Conservation (phyloP, 768 basidiomycete species). For the Mycena metata region DNA sequence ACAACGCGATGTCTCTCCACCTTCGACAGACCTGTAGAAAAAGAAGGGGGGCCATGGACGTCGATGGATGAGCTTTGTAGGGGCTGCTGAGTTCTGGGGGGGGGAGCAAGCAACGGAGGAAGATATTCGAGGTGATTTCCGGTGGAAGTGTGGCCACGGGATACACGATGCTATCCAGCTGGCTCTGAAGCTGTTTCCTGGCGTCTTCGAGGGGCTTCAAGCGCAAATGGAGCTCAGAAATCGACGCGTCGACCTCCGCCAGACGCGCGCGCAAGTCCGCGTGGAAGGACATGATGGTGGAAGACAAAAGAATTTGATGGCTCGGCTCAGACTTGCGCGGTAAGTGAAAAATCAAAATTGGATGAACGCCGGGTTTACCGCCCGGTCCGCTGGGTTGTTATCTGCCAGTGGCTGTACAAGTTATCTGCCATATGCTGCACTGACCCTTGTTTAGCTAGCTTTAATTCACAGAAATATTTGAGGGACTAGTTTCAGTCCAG, state of each 20-base stretch:
- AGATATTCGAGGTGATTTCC: conserved; percentile 22
- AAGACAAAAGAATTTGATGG: too few species aligned
- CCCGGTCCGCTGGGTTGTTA: too few species aligned
- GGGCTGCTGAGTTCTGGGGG: neutral
- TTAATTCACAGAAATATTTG: too few species aligned
- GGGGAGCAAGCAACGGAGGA: conserved; percentile 2
- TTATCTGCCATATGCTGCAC: too few species aligned
- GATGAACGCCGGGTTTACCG: too few species aligned
- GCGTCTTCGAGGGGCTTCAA: neutral
- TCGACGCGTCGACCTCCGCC: neutral
- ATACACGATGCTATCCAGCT: conserved; percentile 18
- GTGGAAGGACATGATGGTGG: too few species aligned
- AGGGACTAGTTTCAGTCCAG: too few species aligned
- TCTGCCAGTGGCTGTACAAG: too few species aligned
- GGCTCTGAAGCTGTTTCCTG: conserved; percentile 1
- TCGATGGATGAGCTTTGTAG: neutral
- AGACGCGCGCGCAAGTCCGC: too few species aligned
- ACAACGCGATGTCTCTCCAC: conserved; percentile 44
- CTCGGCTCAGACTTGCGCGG: too few species aligned
- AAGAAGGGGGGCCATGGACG: conserved; percentile 35
- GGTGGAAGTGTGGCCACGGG: conserved; percentile 20
- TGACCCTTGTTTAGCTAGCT: too few species aligned
- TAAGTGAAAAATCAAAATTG: too few species aligned
- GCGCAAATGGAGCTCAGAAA: neutral
- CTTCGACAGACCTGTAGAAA: conserved; percentile 37